Evolutionary conservation across 805 yeast species (phyloP).

Genomic region (Cyberlindnera bimundalis): DNA sequence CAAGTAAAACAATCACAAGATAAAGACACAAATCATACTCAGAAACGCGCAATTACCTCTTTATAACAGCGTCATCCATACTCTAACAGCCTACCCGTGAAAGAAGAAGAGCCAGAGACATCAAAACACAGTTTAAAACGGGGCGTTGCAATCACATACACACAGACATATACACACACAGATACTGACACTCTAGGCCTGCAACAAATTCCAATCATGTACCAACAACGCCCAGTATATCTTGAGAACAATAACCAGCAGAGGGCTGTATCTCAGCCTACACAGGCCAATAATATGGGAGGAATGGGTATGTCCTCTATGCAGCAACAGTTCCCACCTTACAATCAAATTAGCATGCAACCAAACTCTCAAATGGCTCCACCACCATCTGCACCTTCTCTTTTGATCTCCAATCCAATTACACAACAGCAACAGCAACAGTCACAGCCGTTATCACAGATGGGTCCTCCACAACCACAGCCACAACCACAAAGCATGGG

Average conservation of each 20-base stretch:
- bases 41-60: too few relatives aligned
- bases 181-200: background rate
- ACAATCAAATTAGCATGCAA: constrained; percentile 10
- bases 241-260: constrained; percentile 16
- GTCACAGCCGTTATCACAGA: constrained; percentile 1
- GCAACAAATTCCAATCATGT: constrained; percentile 2
- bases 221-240: constrained; percentile 23
- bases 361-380: constrained; percentile 8
- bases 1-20: too few relatives aligned
- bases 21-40: too few relatives aligned
- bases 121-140: background rate
- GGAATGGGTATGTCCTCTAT: constrained; percentile 11
- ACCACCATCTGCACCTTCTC: constrained; percentile 14
- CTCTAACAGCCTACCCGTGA: too few relatives aligned
- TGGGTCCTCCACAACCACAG: constrained; percentile 11
- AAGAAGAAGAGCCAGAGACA: too few relatives aligned
- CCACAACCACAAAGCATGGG: constrained; percentile 9
- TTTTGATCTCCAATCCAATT: constrained; percentile 2
- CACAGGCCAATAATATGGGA: constrained; percentile 4
- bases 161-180: background rate
- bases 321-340: constrained; percentile 22
- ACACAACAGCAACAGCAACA: constrained; percentile 15
- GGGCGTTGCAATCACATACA: background rate
- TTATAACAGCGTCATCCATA: too few relatives aligned
- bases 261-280: constrained; percentile 11